These are phyloP conservation scores for Morella rubra DNA, from an alignment of 306 rosid genomes.

Conservation along the genomic window DNA sequence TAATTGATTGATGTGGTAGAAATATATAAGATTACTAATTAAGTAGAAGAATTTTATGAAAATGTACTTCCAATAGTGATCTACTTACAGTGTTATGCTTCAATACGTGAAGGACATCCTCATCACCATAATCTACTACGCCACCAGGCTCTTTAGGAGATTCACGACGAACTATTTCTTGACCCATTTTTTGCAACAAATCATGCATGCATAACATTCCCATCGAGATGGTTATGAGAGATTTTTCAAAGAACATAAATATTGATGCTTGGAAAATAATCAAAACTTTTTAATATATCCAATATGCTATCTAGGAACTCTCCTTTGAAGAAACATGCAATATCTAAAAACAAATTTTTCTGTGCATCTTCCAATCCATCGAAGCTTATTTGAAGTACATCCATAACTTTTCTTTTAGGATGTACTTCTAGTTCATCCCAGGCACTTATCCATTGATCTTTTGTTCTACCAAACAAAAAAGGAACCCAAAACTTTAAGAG, in stretches of 20 bases:
- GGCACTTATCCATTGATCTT: neutral
- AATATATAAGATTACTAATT: no score
- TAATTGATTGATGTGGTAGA: no score
- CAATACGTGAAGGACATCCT: neutral
- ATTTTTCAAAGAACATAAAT: neutral
- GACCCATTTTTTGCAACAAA: conserved; percentile 1
- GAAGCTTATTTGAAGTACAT: neutral
- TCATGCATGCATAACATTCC: neutral
- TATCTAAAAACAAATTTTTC: neutral
- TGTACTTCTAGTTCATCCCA: no score
- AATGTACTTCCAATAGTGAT: neutral
- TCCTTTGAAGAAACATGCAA: neutral
- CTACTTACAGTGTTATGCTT: neutral
- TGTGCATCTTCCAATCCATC: neutral
- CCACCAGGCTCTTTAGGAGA: neutral
- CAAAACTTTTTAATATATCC: neutral
- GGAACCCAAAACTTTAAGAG: neutral
- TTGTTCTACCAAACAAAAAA: neutral
- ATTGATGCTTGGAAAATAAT: neutral
- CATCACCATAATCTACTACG: neutral
- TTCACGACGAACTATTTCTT: neutral
- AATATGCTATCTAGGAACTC: neutral
- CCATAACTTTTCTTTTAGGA: neutral
- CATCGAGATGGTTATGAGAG: neutral
- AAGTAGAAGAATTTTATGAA: neutral